These are phyloP conservation scores for Helotiales sp. DNA, from an alignment of 2,329 filamentous ascomycete genomes.

Conservation along the genomic window DNA sequence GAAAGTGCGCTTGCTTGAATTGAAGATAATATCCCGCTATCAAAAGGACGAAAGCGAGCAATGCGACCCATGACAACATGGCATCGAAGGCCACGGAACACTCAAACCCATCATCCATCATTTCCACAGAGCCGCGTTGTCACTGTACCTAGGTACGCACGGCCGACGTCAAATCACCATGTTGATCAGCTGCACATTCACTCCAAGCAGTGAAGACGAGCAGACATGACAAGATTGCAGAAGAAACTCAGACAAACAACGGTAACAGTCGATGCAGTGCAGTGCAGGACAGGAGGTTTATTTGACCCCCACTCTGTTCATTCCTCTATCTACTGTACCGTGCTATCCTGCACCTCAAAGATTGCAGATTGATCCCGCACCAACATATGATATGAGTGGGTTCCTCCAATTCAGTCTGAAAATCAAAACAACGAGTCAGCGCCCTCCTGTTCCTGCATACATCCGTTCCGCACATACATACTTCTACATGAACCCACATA, in stretches of 20 bases:
- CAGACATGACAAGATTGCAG: not conserved
- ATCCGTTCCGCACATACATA: not conserved
- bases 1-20: not conserved
- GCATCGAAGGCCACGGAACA: not conserved
- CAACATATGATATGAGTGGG: too few species aligned
- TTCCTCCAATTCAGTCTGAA: not conserved
- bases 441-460: slow-evolving; percentile 7
- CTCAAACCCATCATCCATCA: too few species aligned
- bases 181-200: not conserved
- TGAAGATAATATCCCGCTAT: not conserved
- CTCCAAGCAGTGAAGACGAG: not conserved
- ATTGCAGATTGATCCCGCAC: not conserved
- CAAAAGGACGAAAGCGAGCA: not conserved
- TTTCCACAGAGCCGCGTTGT: not conserved
- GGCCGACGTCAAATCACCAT: not conserved
- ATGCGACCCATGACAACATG: not conserved
- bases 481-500: not conserved
- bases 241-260: not conserved
- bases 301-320: not conserved
- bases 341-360: not conserved
- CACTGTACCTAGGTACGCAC: not conserved
- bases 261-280: not conserved
- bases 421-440: not conserved
- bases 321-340: not conserved
- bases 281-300: not conserved